phyloP scores from a whole-genome alignment of 176 grass and related monocot genomes.

The Eragrostis nindensis region DNA sequence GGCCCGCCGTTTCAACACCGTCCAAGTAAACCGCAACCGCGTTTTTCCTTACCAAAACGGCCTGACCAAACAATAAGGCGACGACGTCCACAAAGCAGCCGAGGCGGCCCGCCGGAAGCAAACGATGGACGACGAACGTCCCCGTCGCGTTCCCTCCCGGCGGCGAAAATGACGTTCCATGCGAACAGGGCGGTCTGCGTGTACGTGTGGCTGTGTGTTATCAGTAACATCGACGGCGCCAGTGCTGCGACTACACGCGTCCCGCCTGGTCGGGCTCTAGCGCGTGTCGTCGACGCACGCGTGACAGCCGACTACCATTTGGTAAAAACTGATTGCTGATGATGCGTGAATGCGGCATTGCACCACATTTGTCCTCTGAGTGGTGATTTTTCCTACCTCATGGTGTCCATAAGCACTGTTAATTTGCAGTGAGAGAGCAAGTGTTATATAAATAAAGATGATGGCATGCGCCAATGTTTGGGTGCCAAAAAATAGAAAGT shows the following conservation, averaged over 20 bases:
- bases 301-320: neutral
- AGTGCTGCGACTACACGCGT: neutral
- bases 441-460: neutral
- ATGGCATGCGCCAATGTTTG: neutral
- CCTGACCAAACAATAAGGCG: neutral
- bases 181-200: neutral
- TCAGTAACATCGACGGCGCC: neutral
- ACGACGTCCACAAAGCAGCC: neutral
- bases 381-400: neutral
- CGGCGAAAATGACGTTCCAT: constrained; percentile 13
- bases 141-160: neutral
- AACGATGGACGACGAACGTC: neutral
- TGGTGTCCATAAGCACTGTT: neutral
- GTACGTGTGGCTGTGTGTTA: neutral
- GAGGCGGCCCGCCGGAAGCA: neutral
- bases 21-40: neutral
- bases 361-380: neutral
- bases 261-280: neutral
- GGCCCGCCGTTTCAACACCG: neutral
- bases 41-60: neutral
- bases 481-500: neutral
- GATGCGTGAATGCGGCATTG: neutral
- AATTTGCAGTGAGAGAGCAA: neutral
- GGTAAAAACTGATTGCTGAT: neutral
- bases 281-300: no score